Evolutionary conservation across 1,284 basidiomycete genomes (phyloP), one percentile per base, ranked within the genome.

Genomic region (Cystobasidiaceae sp.): DNA sequence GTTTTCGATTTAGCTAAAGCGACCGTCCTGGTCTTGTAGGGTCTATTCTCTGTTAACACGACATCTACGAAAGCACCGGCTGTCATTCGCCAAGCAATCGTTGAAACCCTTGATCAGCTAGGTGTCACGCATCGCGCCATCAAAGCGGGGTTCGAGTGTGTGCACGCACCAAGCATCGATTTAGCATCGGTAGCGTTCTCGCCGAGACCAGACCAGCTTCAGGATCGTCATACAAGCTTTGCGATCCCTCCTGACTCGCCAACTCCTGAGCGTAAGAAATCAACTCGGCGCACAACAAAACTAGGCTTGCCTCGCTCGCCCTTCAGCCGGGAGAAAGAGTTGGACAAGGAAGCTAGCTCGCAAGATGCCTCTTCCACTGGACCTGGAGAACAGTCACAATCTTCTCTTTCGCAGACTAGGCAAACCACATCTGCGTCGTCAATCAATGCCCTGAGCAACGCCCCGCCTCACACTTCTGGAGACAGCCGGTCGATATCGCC

Each of bases 101-200:
- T 85, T 45, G 84, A 85, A 17, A 92, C 97, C 1, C 81, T 98
- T 44, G 90, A 94, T 71, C 84, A 92, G 50, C 90, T 97, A 83
- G 91, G 93, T 67, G 88, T 98, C 51, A 90, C 92, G 76, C 91
- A 94, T 76, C 84, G 90, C 41, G 90, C 93, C 75, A 92, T 86
- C 72, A 88, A 86, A 75, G 83, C 85, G 60, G 94, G 94, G 0
- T 98, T 93, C 75, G 94, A 97, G 76, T 98, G 94, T 78, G 88
- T 94, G 25, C 93, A 97, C 76, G 79, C 90, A 54, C 94, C 94
- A 0, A 92, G 89, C 28, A 94, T 97, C 75, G 91, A 94, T 75
- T 78, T 94, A 8, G 82, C 86, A 4, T 87, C 88, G 33, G 81
- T 92, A 11, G 78, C 81, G 81, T 55, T 71, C 75, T 7, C 63